Evolutionary conservation across 2,329 filamentous ascomycete species (phyloP).

Genomic region (Mycogone perniciosa): DNA sequence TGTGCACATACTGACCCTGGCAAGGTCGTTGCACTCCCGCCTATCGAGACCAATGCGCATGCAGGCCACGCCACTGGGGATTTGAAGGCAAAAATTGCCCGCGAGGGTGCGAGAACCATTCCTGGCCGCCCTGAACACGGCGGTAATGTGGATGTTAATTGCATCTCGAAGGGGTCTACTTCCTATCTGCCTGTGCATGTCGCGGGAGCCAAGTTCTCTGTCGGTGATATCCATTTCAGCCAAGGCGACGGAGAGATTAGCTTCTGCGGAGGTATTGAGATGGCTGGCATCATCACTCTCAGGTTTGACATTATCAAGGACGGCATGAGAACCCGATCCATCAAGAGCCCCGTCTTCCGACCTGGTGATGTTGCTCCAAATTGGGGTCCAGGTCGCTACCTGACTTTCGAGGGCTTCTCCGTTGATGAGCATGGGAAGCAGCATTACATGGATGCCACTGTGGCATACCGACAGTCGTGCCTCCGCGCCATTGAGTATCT

Average conservation of each 20-base stretch:
- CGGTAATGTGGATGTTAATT: conserved; percentile 90
- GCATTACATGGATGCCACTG: conserved; percentile 78
- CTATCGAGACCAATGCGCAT: conserved; percentile 64
- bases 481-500: conserved; percentile 43
- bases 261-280: conserved; percentile 87
- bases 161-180: conserved; percentile 69
- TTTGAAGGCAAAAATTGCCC: conserved; percentile 60
- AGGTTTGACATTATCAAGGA: conserved; percentile 84
- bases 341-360: conserved; percentile 80
- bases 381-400: conserved; percentile 66
- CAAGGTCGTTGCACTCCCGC: conserved; percentile 70
- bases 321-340: conserved; percentile 65
- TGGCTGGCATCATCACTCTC: conserved; percentile 85
- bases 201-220: conserved; percentile 77
- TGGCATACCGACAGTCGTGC: conserved; percentile 79
- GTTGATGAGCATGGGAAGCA: conserved; percentile 86
- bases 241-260: conserved; percentile 86
- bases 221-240: conserved; percentile 79
- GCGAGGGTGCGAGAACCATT: conserved; percentile 77
- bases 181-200: conserved; percentile 88
- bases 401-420: conserved; percentile 63
- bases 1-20: conserved; percentile 46
- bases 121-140: conserved; percentile 81
- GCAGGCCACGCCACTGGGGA: conserved; percentile 57
- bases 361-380: conserved; percentile 84